Evolutionary conservation across 2,329 filamentous ascomycete genomes (phyloP), one percentile per base, ranked within the genome.

Genomic region (Stagonosporopsis vannaccii): DNA sequence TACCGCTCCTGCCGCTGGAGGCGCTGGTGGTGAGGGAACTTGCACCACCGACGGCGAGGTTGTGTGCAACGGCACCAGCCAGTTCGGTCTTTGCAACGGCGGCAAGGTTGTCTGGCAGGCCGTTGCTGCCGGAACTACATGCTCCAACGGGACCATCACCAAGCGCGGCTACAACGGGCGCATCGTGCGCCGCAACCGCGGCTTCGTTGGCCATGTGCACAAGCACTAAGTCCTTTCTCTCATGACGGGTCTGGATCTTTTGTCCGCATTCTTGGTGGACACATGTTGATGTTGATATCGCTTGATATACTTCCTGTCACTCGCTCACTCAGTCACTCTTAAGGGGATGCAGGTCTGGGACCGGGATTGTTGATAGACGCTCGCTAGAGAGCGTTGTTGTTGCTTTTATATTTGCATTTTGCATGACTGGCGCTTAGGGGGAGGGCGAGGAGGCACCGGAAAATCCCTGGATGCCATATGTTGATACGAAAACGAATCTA

Each of bases 51-150:
- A 78, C 33, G 78, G 77, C 49, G 72, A 72, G 8, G 56, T 76
- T 19, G 63, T 76, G 28, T 81, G 79, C 71, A 78, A 78, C 44
- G 75, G 77, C 35, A 35, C 70, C 6, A 64, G 48, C 6, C 66
- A 78, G 49, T 81, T 79, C 45, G 79, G 78, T 30, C 65, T 81
- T 45, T 79, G 77, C 71, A 75, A 79, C 63, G 67, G 75, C 48
- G 79, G 79, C 51, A 57, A 65, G 4, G 72, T 79, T 2, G 69
- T 77, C 22, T 79, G 69, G 67, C 75, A 78, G 65, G 56, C 65
- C 11, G 77, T 81, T 11, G 78, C 80, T 4, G 62, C 75, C 7
- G 80, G 79, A 19, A 82, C 79, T 1, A 70, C 70, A 1, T 82
- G 80, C 67, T 56, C 58, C 47, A 74, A 79, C 57, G 79, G 79